Conservation (phyloP, 441 rosid species). For the Breynia disticha region DNA sequence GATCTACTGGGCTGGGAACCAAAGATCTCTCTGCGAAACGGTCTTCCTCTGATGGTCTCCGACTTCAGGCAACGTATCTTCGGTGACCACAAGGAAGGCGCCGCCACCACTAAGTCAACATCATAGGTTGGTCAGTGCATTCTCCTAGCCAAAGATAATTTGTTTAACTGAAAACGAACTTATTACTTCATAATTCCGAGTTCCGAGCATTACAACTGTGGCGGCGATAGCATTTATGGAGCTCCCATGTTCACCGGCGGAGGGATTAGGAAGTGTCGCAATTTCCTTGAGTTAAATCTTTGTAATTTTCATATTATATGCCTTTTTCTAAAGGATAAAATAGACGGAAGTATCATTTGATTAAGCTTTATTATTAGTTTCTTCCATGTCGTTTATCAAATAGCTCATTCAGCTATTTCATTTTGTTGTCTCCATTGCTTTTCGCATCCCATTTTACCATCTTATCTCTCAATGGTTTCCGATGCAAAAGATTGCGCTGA, state of each 20-base stretch:
- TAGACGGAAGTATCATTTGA: too few relatives aligned
- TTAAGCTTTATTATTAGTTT: too few relatives aligned
- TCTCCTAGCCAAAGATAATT: slow-evolving; percentile 4
- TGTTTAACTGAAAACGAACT: slow-evolving; percentile 11
- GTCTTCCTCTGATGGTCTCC: slow-evolving; percentile 78
- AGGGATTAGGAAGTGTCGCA: slow-evolving; percentile 12
- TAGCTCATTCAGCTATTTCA: too few relatives aligned
- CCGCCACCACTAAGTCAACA: slow-evolving; percentile 20
- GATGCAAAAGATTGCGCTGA: too few relatives aligned
- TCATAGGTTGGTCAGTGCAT: slow-evolving; percentile 24
- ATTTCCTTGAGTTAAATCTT: neutral
- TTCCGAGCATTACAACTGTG: neutral
- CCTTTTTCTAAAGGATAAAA: too few relatives aligned
- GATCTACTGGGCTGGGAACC: slow-evolving; percentile 92
- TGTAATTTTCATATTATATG: too few relatives aligned
- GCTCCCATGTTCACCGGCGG: slow-evolving; percentile 6
- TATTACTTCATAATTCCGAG: neutral
- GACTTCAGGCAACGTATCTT: slow-evolving; percentile 83
- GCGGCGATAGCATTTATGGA: slow-evolving; percentile 5
- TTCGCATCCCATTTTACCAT: too few relatives aligned
- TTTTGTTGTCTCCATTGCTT: too few relatives aligned
- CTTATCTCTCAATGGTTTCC: too few relatives aligned
- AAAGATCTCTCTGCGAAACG: slow-evolving; percentile 68
- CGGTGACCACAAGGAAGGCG: slow-evolving; percentile 69
- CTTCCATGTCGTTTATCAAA: too few relatives aligned